Base-by-base conservation (phyloP, 176 grass and related monocot species). In the Aegilops bicornis region DNA sequence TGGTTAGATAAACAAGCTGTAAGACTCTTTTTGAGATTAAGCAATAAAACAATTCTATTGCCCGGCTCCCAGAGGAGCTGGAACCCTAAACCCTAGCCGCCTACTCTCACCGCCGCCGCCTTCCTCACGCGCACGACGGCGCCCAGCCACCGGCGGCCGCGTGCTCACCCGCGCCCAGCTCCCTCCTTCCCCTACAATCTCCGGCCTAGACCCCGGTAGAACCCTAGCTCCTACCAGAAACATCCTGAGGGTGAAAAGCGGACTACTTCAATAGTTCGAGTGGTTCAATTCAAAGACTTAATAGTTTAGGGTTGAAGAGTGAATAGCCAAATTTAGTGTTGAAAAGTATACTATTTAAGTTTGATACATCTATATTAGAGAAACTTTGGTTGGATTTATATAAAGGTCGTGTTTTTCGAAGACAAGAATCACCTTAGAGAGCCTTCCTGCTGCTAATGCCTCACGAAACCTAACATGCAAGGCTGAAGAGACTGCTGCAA, bases 391-490 rank as follows among this genome's bases (percentile, higher is more conserved):
- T 17, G n/a, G 54, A 84, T 73, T 32, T 42, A 71, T 84, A 37
- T 77, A 37, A 73, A 73, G 70, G 35, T 72, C 14, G 35, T 65
- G 2, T 39, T 79, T 23, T 70, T 81, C 81, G 9, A 76, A 85
- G 23, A 72, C 1, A 7, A 37, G 31, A 86, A 50, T 68, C 91
- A 94, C 96, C 93, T 94, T 93, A 63, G 96, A 98, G 84, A 98
- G 87, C 79, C 96, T 94, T 45, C 96, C 96, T 42, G 96, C 91
- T 83, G 94, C 86, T 75, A 98, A 84, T 65, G 96, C 96, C 82
- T 95, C 90, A 39, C 78, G 88, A 87, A 98, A 98, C 23, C 84
- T 96, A 78, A 81, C 62, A 58, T 94, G 91, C 69, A 98, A 90
- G 6, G 86, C 88, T 20, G 90, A 70, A 35, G 96, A 98, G 25